Evolutionary conservation across 1,139 yeast species (phyloP).

Genomic region (Hanseniaspora sp.): DNA sequence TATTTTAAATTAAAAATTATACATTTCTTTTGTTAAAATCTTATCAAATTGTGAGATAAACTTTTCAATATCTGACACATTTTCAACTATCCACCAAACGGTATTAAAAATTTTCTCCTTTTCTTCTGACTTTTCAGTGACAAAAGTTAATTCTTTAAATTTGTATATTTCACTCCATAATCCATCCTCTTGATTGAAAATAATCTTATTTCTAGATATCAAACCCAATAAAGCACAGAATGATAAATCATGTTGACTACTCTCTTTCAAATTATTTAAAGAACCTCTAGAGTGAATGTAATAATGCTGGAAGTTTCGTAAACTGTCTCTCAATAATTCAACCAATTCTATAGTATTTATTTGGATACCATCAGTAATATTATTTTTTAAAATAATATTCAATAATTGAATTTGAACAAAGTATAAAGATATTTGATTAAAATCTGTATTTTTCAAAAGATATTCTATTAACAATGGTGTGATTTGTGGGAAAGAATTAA

Average conservation of each 20-base stretch:
- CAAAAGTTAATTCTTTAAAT: slow-evolving; percentile 7
- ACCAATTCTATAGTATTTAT: neutral
- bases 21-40: neutral
- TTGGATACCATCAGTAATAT: neutral
- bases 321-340: neutral
- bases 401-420: neutral
- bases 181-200: neutral
- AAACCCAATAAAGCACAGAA: slow-evolving; percentile 1
- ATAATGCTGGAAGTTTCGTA: slow-evolving; percentile 9
- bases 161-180: slow-evolving; percentile 1
- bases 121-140: neutral
- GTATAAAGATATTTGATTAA: neutral
- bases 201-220: neutral
- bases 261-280: neutral
- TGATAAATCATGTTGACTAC: neutral
- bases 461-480: neutral
- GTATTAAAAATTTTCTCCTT: neutral
- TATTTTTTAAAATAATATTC: neutral
- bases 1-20: neutral
- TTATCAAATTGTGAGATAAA: slow-evolving; percentile 7
- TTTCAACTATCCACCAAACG: neutral
- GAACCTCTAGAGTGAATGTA: slow-evolving; percentile 10
- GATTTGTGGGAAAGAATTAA: neutral
- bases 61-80: neutral
- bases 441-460: slow-evolving; percentile 1